Evolutionary conservation across 768 basidiomycete species (phyloP).

Genomic region (Hygrocybe punicea): DNA sequence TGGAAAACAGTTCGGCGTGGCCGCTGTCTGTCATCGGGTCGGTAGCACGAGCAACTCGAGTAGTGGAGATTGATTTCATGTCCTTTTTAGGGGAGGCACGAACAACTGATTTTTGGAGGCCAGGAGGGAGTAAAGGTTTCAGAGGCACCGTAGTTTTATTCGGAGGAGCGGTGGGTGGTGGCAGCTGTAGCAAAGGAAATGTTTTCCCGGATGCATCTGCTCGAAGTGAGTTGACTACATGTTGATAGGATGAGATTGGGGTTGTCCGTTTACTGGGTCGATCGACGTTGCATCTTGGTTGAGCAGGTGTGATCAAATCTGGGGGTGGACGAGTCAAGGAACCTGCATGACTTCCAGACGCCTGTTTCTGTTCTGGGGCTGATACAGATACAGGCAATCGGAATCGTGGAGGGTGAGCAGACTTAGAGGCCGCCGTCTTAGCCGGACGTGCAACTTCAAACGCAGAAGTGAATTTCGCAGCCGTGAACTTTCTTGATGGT

Average conservation of each 20-base stretch:
- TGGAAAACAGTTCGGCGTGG: conserved; percentile 48
- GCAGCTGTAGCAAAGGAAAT: conserved; percentile 10
- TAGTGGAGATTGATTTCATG: conserved; percentile 50
- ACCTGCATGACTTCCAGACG: background rate
- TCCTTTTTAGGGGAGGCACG: conserved; percentile 30
- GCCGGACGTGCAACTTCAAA: background rate
- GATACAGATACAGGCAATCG: no score
- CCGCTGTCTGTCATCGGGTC: conserved; percentile 51
- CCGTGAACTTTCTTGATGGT: background rate
- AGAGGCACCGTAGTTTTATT: conserved; percentile 14
- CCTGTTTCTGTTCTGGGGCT: background rate
- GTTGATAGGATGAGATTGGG: background rate
- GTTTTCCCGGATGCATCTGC: background rate
- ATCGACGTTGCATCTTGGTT: background rate
- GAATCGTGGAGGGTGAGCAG: background rate
- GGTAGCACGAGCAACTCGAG: conserved; percentile 49
- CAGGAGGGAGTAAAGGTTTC: conserved; percentile 29
- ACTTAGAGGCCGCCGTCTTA: background rate
- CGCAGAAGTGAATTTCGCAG: conserved; percentile 8
- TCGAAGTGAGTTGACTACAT: background rate
- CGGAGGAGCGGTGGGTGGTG: conserved; percentile 12
- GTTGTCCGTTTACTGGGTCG: background rate
- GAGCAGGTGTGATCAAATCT: background rate
- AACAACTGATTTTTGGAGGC: conserved; percentile 11
- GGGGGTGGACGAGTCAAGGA: no score